A percentile compares a stretch with the other conserved stretches of the same genome.
Conservation (phyloP, 1,284 basidiomycete genomes). For the Melampsora medusae region DNA sequence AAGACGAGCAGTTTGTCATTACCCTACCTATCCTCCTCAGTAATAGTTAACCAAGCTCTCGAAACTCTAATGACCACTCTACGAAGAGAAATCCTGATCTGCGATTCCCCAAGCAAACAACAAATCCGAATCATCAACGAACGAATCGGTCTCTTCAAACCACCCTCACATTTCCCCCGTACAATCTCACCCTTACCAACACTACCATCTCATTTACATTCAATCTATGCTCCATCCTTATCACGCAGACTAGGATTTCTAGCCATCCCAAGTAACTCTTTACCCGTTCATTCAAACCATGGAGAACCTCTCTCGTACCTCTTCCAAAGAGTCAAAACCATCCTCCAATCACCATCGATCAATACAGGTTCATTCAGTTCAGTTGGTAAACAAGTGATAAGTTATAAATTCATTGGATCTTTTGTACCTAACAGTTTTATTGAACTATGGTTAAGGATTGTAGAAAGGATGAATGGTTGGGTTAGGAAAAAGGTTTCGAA, state of each 20-base stretch:
- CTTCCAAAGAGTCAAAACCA: constrained; percentile 1
- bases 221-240: constrained; percentile 36
- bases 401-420: constrained; percentile 2
- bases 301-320: constrained; percentile 18
- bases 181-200: background rate
- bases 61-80: constrained; percentile 33
- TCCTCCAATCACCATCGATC: background rate
- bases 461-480: constrained; percentile 35
- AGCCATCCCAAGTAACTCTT: background rate
- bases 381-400: constrained; percentile 12
- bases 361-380: background rate
- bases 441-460: constrained; percentile 18
- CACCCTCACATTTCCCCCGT: background rate
- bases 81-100: constrained; percentile 29
- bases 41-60: constrained; percentile 26
- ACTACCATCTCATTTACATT: constrained; percentile 28
- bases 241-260: constrained; percentile 8
- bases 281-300: background rate
- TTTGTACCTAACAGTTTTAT: background rate
- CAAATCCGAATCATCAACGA: constrained; percentile 32
- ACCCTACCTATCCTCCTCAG: constrained; percentile 24
- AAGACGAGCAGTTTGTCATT: constrained; percentile 24
- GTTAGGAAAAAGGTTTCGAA: background rate
- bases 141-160: constrained; percentile 25
- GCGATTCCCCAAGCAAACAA: background rate